Evolutionary conservation across 1,139 yeast genomes (phyloP).

Genomic region (Hemisphaericaspora xylanilytica): DNA sequence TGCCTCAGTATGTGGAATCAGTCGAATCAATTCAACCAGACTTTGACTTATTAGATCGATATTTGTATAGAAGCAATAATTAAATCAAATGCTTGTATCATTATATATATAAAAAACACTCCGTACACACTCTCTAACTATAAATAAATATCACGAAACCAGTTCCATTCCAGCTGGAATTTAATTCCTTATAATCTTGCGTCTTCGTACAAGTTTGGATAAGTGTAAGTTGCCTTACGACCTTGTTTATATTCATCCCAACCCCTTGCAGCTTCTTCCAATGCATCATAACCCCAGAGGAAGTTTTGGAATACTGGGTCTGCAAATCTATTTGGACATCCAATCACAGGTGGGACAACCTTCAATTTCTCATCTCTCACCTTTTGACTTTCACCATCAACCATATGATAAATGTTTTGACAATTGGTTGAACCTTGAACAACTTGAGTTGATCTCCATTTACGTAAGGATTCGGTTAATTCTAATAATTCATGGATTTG

Average conservation of each 20-base stretch:
- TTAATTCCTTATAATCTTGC: constrained; percentile 6
- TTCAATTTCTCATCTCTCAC: constrained; percentile 17
- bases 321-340: constrained; percentile 28
- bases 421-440: constrained; percentile 23
- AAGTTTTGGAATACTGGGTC: constrained; percentile 25
- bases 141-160: background rate
- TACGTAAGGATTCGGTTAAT: constrained; percentile 20
- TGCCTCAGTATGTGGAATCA: constrained; percentile 29
- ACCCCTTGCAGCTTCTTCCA: constrained; percentile 20
- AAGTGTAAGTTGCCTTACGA: constrained; percentile 11
- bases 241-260: constrained; percentile 12
- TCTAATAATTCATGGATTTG: constrained; percentile 16
- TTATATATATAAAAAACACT: too few relatives aligned
- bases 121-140: too few relatives aligned
- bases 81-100: too few relatives aligned
- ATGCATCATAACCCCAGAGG: constrained; percentile 27
- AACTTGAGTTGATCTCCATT: constrained; percentile 24
- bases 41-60: constrained; percentile 10
- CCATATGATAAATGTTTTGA: constrained; percentile 23
- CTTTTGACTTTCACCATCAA: constrained; percentile 23
- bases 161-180: background rate
- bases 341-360: constrained; percentile 15
- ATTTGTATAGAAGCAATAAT: too few relatives aligned
- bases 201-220: constrained; percentile 13
- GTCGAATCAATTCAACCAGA: constrained; percentile 15